Base-by-base conservation (phyloP, 768 basidiomycete species). In the Kwoniella mangroviensis region DNA sequence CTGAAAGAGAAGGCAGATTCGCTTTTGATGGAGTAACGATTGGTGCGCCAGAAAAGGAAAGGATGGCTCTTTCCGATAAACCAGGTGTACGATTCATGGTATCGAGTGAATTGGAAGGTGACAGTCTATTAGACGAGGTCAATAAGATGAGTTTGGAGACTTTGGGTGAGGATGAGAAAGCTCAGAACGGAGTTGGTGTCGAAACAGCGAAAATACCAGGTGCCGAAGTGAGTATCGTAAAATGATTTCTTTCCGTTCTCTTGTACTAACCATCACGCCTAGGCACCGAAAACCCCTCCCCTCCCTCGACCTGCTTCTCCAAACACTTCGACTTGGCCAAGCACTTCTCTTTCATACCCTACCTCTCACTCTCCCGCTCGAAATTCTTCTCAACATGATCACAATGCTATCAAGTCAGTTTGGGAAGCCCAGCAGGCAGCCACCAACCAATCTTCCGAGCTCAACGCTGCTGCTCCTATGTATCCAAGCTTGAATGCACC, bases 121-220 rank as follows among this genome's bases (percentile, higher is more conserved):
- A 83, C 61, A 75, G 77, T 45, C 61, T 83, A 24, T 60, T 83
- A 22, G 79, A 81, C 28, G 82, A 83, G 63, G 79, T 83, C 11
- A 81, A 81, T 63, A 81, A 82, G 71, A 83, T 80, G 78, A 80
- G 78, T 63, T 63, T 83, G 66, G 79, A 80, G 54, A 73, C 74
- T 17, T 65, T 79, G 7, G 79, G 65, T 12, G 81, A 75, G 24
- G 71, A 75, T 22, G 62, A 69, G 21, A 71, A 61, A 22, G 70
- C 65, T 60, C 59, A 72, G 54, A 40, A 58, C 12, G 61, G n/a
- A 13, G 40, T 43, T 4, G 21, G 21, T 10, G 54, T 52, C 22
- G 68, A 62, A 43, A 49, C 53, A 40, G 57, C 22, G 21, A 70
- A 62, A 19, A 3, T 60, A n/a, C 21, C 71, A 7, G 76, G 75